phyloP scores from a whole-genome alignment of 176 grass and related monocot species.

The Zizania latifolia region DNA sequence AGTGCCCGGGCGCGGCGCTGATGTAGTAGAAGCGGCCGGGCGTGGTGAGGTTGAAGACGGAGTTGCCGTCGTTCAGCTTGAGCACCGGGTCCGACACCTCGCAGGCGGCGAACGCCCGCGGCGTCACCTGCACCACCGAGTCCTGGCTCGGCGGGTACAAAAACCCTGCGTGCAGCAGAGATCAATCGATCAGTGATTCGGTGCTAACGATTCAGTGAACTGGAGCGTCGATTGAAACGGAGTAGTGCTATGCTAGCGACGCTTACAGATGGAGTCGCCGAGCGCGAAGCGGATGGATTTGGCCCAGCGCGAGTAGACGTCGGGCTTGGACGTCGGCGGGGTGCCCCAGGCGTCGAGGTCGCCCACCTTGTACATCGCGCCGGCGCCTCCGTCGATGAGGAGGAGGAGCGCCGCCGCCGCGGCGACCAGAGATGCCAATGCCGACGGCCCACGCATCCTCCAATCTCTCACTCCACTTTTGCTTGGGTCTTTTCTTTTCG shows the following conservation, averaged over 20 bases:
- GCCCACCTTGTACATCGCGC: conserved; percentile 74
- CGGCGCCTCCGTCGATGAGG: conserved; percentile 17
- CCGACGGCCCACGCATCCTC: conserved; percentile 16
- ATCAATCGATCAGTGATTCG: background rate
- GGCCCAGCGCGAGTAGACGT: conserved; percentile 60
- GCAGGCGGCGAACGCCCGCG: conserved; percentile 58
- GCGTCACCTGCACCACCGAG: conserved; percentile 51
- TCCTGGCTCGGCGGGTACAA: conserved; percentile 69
- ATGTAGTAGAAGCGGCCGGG: conserved; percentile 57
- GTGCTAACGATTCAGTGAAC: background rate
- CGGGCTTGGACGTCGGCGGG: conserved; percentile 50
- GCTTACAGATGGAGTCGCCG: conserved; percentile 70
- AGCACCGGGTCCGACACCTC: conserved; percentile 38
- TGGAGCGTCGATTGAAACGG: too few relatives aligned
- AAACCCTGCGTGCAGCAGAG: conserved; percentile 42
- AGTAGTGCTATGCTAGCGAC: background rate
- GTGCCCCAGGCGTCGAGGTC: conserved; percentile 67
- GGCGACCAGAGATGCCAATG: conserved; percentile 5
- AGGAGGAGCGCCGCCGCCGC: background rate
- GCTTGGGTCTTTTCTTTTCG: background rate
- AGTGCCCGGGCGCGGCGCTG: conserved; percentile 50
- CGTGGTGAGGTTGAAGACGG: conserved; percentile 71
- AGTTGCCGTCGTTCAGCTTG: conserved; percentile 71
- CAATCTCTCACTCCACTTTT: background rate
- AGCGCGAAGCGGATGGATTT: conserved; percentile 46